Evolutionary conservation across 495 filamentous ascomycete species (phyloP).

Genomic region (Friedmanniomyces simplex): DNA sequence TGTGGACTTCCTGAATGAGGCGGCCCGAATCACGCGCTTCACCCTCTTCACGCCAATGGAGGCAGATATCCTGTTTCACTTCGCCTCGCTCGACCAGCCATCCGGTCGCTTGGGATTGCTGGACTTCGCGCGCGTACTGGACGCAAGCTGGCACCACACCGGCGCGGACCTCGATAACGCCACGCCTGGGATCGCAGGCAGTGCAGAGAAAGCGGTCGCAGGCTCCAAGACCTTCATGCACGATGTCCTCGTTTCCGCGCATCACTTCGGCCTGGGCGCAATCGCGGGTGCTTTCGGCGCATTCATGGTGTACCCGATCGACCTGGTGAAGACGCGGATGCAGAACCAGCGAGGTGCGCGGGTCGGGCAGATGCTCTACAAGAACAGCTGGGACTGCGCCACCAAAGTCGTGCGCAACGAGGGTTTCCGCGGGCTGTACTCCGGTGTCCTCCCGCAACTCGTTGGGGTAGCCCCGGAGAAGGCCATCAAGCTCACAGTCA

Average conservation of each 20-base stretch:
- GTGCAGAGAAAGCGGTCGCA: slow-evolving; percentile 37
- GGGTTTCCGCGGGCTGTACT: slow-evolving; percentile 81
- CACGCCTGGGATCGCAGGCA: slow-evolving; percentile 26
- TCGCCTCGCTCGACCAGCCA: slow-evolving; percentile 82
- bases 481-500: slow-evolving; percentile 97
- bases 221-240: slow-evolving; percentile 46
- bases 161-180: slow-evolving; percentile 35
- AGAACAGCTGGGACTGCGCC: slow-evolving; percentile 90
- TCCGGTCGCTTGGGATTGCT: slow-evolving; percentile 69
- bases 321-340: slow-evolving; percentile 97
- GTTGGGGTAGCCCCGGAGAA: slow-evolving; percentile 97
- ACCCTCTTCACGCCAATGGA: slow-evolving; percentile 97
- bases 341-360: slow-evolving; percentile 81
- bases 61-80: slow-evolving; percentile 97
- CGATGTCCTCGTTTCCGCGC: slow-evolving; percentile 62
- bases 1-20: slow-evolving; percentile 90
- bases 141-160: slow-evolving; percentile 70
- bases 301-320: slow-evolving; percentile 98
- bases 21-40: slow-evolving; percentile 78
- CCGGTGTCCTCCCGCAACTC: slow-evolving; percentile 85
- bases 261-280: slow-evolving; percentile 81
- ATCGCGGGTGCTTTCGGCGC: slow-evolving; percentile 92
- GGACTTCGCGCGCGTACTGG: slow-evolving; percentile 91
- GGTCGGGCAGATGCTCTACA: slow-evolving; percentile 82
- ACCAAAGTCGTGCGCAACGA: slow-evolving; percentile 88